Evolutionary conservation across 768 basidiomycete species (phyloP).

Genomic region (Leucocoprinus leucothites): DNA sequence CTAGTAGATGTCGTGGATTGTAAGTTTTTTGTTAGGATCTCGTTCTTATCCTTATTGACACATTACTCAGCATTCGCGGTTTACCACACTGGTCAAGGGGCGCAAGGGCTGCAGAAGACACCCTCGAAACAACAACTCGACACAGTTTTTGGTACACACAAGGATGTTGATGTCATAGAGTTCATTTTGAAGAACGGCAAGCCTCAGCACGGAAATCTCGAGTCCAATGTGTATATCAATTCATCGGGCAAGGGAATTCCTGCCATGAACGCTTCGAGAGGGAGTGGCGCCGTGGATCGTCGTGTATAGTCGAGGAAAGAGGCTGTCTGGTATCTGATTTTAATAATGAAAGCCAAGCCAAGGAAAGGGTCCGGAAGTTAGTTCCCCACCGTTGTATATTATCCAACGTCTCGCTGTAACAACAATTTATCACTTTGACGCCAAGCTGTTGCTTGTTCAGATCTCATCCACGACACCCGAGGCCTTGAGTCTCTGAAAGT

Average conservation of each 20-base stretch:
- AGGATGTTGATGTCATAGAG: conserved; percentile 60
- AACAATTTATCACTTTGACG: not conserved
- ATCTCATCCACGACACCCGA: too few species aligned
- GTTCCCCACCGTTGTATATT: conserved; percentile 1
- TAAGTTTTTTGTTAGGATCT: conserved; percentile 32
- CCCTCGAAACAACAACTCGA: conserved; percentile 87
- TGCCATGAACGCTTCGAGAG: conserved; percentile 23
- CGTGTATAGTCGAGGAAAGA: conserved; percentile 39
- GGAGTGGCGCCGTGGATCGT: conserved; percentile 32
- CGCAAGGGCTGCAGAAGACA: conserved; percentile 70
- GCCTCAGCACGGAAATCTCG: conserved; percentile 45
- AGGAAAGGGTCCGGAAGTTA: not conserved
- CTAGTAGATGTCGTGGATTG: conserved; percentile 80
- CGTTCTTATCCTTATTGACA: not conserved
- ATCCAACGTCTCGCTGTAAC: not conserved
- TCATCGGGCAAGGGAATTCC: not conserved
- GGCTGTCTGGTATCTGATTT: conserved; percentile 15
- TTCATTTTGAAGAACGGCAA: conserved; percentile 63
- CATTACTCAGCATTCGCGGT: conserved; percentile 58
- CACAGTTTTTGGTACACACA: conserved; percentile 60
- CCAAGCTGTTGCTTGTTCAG: too few species aligned
- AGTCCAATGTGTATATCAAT: not conserved
- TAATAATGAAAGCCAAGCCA: not conserved
- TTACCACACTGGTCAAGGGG: conserved; percentile 68
- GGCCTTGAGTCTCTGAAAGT: too few species aligned